Evolutionary conservation across 768 basidiomycete species (phyloP).

Genomic region (Hypholoma sublateritium): DNA sequence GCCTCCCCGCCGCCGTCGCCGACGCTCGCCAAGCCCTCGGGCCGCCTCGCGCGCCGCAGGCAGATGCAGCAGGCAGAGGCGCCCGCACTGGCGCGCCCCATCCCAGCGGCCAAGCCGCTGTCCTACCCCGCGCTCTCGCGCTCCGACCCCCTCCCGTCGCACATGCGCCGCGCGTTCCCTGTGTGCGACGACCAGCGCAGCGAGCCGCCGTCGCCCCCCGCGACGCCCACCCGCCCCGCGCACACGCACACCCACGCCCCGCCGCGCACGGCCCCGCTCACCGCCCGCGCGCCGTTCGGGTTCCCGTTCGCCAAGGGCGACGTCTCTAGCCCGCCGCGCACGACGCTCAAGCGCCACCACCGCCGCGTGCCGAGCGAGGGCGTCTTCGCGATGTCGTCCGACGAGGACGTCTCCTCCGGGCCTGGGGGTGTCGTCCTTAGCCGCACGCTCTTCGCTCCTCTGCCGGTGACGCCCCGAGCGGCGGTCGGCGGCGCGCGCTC

Average conservation of each 20-base stretch:
- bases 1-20: slow-evolving; percentile 30
- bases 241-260: slow-evolving; percentile 28
- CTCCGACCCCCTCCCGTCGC: slow-evolving; percentile 50
- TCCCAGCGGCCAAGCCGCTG: slow-evolving; percentile 32
- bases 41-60: slow-evolving; percentile 61
- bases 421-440: slow-evolving; percentile 20
- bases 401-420: slow-evolving; percentile 54
- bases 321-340: slow-evolving; percentile 30
- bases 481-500: background rate
- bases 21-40: slow-evolving; percentile 47
- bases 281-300: slow-evolving; percentile 20
- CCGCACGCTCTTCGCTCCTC: slow-evolving; percentile 15
- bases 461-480: slow-evolving; percentile 6
- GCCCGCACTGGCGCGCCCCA: too few species aligned
- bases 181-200: slow-evolving; percentile 71
- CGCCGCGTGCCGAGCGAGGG: slow-evolving; percentile 69
- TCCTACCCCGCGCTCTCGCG: slow-evolving; percentile 36
- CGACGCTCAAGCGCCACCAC: slow-evolving; percentile 41
- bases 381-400: slow-evolving; percentile 73
- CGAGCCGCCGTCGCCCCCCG: slow-evolving; percentile 39
- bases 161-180: slow-evolving; percentile 48
- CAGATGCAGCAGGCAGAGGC: slow-evolving; percentile 29
- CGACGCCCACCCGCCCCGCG: slow-evolving; percentile 54
- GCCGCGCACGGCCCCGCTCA: slow-evolving; percentile 49
- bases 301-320: slow-evolving; percentile 39